Percentiles rank a stretch among this genome's conserved stretches.
These are phyloP conservation scores for Phalaenopsis equestris DNA, from an alignment of 106 monocot genomes.

Conservation along the genomic window DNA sequence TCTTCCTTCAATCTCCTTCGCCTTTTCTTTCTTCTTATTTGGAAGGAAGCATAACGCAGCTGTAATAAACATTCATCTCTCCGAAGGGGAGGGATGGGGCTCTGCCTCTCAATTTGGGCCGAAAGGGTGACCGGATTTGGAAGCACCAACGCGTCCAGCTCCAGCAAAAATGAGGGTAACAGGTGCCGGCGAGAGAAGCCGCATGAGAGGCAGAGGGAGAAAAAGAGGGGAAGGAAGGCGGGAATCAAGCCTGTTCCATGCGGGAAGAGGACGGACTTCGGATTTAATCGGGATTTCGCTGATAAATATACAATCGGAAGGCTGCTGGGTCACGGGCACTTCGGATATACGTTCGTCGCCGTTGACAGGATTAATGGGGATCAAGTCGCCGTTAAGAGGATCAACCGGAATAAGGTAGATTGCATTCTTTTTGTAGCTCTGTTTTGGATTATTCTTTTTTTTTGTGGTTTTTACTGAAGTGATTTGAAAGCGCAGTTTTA, in stretches of 20 bases:
- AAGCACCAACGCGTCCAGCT: slow-evolving; percentile 9
- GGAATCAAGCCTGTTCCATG: slow-evolving; percentile 16
- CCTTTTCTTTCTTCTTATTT: not conserved
- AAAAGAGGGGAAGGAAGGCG: slow-evolving; percentile 3
- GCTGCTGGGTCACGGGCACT: slow-evolving; percentile 71
- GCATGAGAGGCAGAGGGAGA: not conserved
- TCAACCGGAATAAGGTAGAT: slow-evolving; percentile 62
- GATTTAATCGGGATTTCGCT: slow-evolving; percentile 50
- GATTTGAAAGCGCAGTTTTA: not conserved
- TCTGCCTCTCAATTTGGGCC: slow-evolving; percentile 19
- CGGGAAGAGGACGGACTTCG: slow-evolving; percentile 65
- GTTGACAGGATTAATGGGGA: slow-evolving; percentile 45
- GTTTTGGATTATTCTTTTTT: not conserved
- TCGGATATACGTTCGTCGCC: slow-evolving; percentile 66
- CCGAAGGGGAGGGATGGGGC: slow-evolving; percentile 21
- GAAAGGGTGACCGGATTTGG: slow-evolving; percentile 14
- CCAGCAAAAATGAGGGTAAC: not conserved
- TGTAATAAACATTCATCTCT: not conserved
- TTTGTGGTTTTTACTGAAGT: not conserved
- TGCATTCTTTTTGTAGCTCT: not conserved
- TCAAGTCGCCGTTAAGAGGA: slow-evolving; percentile 63
- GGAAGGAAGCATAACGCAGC: not conserved
- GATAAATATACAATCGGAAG: slow-evolving; percentile 43
- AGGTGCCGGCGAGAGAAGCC: not conserved
- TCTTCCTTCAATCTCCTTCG: not conserved